These are phyloP conservation scores for Aspergillus novofumigatus DNA, from an alignment of 2,329 filamentous ascomycete genomes.

Conservation along the genomic window DNA sequence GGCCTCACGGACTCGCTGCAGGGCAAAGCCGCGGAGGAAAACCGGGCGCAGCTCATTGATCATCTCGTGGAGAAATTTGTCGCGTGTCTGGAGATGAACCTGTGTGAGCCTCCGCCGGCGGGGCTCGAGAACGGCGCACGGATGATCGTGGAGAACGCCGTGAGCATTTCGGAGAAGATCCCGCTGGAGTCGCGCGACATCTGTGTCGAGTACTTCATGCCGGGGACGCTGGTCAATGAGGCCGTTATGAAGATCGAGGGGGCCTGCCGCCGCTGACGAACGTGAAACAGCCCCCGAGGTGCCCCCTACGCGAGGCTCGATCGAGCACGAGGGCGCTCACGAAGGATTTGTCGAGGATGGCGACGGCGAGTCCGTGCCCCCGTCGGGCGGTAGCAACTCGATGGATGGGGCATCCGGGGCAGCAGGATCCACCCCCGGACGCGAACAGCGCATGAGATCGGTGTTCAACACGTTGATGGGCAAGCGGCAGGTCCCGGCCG, in stretches of 20 bases:
- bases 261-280: constrained; percentile 56
- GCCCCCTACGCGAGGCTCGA: constrained; percentile 6
- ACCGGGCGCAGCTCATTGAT: constrained; percentile 66
- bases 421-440: constrained; percentile 5
- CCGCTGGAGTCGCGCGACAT: constrained; percentile 91
- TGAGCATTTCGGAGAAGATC: constrained; percentile 79
- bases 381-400: constrained; percentile 11
- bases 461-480: constrained; percentile 40
- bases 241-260: constrained; percentile 80
- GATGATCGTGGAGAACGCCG: constrained; percentile 88
- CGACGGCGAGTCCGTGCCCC: constrained; percentile 21
- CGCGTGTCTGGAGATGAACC: constrained; percentile 65
- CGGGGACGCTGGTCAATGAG: constrained; percentile 65
- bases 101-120: constrained; percentile 70
- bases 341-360: constrained; percentile 11
- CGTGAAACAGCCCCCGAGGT: constrained; percentile 11
- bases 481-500: constrained; percentile 11
- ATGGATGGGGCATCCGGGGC: neutral
- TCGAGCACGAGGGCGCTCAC: constrained; percentile 18
- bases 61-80: constrained; percentile 66
- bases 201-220: constrained; percentile 76
- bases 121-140: constrained; percentile 83
- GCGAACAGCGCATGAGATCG: constrained; percentile 35
- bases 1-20: constrained; percentile 71
- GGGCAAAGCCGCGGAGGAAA: constrained; percentile 60